Evolutionary conservation across 2,329 filamentous ascomycete genomes (phyloP), one percentile per base, ranked within the genome.

Genomic region (Aspergillus sp.): DNA sequence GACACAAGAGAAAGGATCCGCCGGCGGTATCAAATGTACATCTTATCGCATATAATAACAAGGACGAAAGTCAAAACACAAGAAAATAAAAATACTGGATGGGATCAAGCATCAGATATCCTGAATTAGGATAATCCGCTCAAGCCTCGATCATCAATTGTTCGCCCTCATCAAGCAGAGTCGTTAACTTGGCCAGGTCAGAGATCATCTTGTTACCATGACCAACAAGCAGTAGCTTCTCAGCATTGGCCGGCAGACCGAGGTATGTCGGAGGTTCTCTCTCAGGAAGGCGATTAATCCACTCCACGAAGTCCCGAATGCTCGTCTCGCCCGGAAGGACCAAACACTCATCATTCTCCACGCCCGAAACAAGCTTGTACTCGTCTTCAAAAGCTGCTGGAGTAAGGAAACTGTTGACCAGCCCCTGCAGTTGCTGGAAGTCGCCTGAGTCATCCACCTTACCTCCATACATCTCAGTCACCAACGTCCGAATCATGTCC

Each of bases 221-320:
- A 2, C 90, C 92, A 13, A 96, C 89, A 29, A 99, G 81, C 63
- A 99, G 74, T 68, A 99, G 71, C 76, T 97, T 99, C 84, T 99
- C 94, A 17, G 94, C 94, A 70, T 99, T 97, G 23, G 91, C 90
- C 32, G 94, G 94, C 61, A 99, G 75, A 19, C 94, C 95, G 14
- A 99, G 80, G 69, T 96, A 99, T 1, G 91, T 96, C 4, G 94
- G 94, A 23, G 95, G 95, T 72, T 99, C 94, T 64, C 94, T 86
- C 80, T 99, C 94, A 0, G 94, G 94, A 56, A 99, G 78, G 55
- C 84, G 85, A 64, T 96, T 89, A 56, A 99, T 90, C 95, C 95
- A 99, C 34, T 82, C 81, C 73, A 88, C 87, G 70, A 97, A 97
- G 65, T 96, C 91, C 57, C 87, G 84, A 68, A 96, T 84, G 45